Evolutionary conservation across 1,284 basidiomycete genomes (phyloP), one percentile per base, ranked within the genome.

Genomic region (Microbotryum saponariae): DNA sequence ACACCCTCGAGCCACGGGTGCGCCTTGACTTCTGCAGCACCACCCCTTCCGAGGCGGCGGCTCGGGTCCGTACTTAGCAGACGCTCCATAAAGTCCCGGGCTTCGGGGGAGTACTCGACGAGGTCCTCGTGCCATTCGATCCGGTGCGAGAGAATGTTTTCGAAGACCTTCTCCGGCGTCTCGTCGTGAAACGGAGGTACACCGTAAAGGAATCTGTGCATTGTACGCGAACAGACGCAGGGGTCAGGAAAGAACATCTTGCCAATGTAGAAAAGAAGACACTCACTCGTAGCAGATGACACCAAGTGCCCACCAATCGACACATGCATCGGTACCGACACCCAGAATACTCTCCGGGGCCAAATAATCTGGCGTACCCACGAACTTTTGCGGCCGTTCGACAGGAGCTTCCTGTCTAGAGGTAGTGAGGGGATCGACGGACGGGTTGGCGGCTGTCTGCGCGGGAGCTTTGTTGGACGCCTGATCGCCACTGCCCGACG

Each of bases 221-320:
- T 10, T 10, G 8, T 23, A 50, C 42, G 47, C 25, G 31, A 46
- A 23, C 5, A 23, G 4, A 21, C 27, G 29, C 48, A 52, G 20
- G 12, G 21, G 16, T 10, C 21, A 50, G 10, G n/a, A 44, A 27
- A 56, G 37, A 33, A 47, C 21, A 16, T 29, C 21, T 33, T 6
- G 7, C 6, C 18, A 25, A 21, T 21, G 18, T 7, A 16, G 9
- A 9, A 9, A 37, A 20, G 8, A n/a, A 4, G 46, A 25, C 18
- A 51, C 71, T 46, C 21, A 71, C 79, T 99, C 94, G 77, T 98
- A 98, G 31, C 92, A 88, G 72, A 99, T 96, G 51, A 97, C 92
- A 64, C 96, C 96, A 44, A 98, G 82, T 18, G 96, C 96, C 96
- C 96, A 99, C 92, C 96, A 99, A 78, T 99, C 96, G 65, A 97